Percentiles rank a stretch among this genome's conserved stretches.
Conservation (phyloP, 495 filamentous ascomycete species). For the Xylaria nigripes region DNA sequence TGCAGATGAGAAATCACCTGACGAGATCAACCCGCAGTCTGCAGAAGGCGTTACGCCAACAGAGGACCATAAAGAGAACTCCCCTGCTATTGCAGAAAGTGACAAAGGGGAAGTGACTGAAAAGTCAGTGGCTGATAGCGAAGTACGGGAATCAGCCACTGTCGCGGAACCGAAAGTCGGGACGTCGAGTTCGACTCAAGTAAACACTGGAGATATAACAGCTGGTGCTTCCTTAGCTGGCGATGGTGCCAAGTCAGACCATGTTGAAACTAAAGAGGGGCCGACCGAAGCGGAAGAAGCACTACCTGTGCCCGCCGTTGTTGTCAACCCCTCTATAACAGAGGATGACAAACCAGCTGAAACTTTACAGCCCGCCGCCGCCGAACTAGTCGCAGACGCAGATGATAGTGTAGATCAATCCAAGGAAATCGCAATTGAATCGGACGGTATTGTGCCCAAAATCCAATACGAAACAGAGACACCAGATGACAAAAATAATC, state of each 20-base stretch:
- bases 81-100: background rate
- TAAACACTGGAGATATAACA: background rate
- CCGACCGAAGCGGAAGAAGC: background rate
- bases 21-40: background rate
- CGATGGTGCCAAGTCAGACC: background rate
- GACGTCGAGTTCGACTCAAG: background rate
- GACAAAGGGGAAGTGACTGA: background rate
- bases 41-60: background rate
- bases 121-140: background rate
- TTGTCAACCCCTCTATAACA: background rate
- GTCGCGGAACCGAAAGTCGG: background rate
- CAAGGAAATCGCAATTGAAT: background rate
- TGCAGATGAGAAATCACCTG: background rate
- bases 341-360: background rate
- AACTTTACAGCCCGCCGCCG: background rate
- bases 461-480: background rate
- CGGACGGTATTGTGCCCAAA: background rate
- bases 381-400: background rate
- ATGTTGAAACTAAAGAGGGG: background rate
- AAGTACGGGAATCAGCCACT: conserved; percentile 1
- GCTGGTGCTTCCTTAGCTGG: background rate
- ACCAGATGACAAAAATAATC: background rate
- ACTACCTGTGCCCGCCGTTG: background rate
- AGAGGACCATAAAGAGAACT: background rate
- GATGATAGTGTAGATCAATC: background rate